phyloP scores from a whole-genome alignment of 257 asterid species.

The Fraxinus quadrangulata region DNA sequence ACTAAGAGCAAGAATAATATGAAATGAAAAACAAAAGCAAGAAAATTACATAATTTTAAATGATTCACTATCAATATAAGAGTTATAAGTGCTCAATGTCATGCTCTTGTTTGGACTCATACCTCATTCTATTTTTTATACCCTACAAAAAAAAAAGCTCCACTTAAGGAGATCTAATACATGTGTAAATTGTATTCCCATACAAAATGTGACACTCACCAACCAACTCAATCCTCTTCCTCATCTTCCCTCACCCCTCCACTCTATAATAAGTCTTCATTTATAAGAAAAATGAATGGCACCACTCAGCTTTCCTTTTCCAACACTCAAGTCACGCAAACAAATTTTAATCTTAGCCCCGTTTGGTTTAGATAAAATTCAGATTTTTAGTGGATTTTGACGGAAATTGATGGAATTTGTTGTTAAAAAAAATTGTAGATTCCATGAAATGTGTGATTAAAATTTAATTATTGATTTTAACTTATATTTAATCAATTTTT shows the following conservation, averaged over 20 bases:
- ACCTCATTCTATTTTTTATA: too few relatives aligned
- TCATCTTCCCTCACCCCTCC: background rate
- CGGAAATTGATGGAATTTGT: too few relatives aligned
- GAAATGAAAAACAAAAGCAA: too few relatives aligned
- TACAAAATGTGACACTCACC: background rate
- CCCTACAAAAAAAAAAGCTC: background rate
- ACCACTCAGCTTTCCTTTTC: background rate
- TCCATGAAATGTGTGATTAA: too few relatives aligned
- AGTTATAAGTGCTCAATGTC: background rate
- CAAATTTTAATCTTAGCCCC: background rate
- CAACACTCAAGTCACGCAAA: background rate
- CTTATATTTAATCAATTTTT: too few relatives aligned
- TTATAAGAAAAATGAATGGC: constrained; percentile 1
- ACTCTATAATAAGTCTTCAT: background rate
- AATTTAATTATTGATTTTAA: too few relatives aligned
- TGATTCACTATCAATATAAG: background rate
- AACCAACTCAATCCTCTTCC: background rate
- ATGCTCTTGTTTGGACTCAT: too few relatives aligned
- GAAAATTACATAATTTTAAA: background rate
- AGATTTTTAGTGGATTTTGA: too few relatives aligned
- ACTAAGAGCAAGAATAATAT: too few relatives aligned
- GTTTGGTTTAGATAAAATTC: too few relatives aligned
- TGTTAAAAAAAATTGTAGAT: background rate
- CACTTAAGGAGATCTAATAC: too few relatives aligned
- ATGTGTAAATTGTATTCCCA: background rate